Base-by-base conservation (phyloP, 179 eudicot genomes). In the Silene noctiflora region DNA sequence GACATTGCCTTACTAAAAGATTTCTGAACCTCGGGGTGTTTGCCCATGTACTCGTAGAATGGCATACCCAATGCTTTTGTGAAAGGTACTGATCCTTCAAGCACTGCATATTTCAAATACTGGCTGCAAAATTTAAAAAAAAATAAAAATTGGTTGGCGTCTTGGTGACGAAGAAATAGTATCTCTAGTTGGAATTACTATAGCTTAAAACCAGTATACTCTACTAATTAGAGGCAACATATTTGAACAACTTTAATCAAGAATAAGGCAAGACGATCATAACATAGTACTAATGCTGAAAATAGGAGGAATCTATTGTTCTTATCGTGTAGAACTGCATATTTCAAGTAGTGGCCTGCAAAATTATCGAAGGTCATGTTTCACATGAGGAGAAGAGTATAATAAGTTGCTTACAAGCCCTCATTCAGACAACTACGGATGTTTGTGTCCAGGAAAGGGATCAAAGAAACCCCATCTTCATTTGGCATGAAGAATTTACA, bases 61-160 rank as follows among this genome's bases (percentile, higher is more conserved):
- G 27, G 11, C 80, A 80, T 70, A 25, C 89, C 89, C 60, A 73
- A 56, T 1, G 84, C 83, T 74, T 67, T 80, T 33, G 19, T 59
- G 24, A 86, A 80, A 35, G 85, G 69, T 17, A 55, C 39, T 0
- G 76, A 75, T 13, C 87, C 89, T 19, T 84, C 83, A 9, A 84
- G 72, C 31, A 84, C 42, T 69, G 82, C 85, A 73, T 75, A 78
- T 76, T 86, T 83, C 8, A 86, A 6, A n/a, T 63, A 27, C 4
- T 19, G 1, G 46, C 88, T 85, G 81, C 51, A 29, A 21, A 17
- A 58, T 56, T 7, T 7, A 5, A 62, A 62, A 11, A 11, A 66
- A 14, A n/a, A n/a, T n/a, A 25, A 25, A 25, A 25, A 25, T 25
- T 25, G 27, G 27, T 31, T 31, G 69, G 10, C 16, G 27, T 25